Evolutionary conservation across 192 early-diverging fungal species (phyloP), one percentile per base, ranked within the genome.

Genomic region (Coemansia guatemalensis): DNA sequence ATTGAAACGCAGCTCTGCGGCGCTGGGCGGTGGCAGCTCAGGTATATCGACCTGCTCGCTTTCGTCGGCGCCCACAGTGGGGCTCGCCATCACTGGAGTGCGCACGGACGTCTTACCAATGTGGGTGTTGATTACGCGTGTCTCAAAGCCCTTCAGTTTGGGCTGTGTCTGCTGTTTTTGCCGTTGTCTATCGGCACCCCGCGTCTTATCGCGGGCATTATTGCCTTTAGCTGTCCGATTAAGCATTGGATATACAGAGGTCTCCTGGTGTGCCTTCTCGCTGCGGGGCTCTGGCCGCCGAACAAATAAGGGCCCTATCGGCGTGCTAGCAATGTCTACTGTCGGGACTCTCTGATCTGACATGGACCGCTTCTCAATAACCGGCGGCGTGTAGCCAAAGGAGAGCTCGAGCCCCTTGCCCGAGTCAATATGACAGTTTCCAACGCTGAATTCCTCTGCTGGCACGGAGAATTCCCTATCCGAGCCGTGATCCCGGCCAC

Each of bases 91-190:
- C 25, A 79, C 62, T 11, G 77, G 77, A 29, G 77, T 64, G 18
- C 62, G 60, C 7, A 79, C 67, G 4, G 71, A 51, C 3, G 77
- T 58, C 24, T 57, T 73, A 6, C 77, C 71, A 35, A 39, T 58
- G 29, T 79, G 77, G 5, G 77, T 79, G 35, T 79, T 67, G 35
- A 79, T 73, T 5, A 74, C 65, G 1, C 77, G 77, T 32, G 62
- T 58, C 56, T 79, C 67, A 52, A 79, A 79, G 20, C 77, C 77
- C 68, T 67, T 66, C 14, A 79, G 71, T 33, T 53, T 47, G 52
- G 64, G 41, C 44, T 78, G 69, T 35, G 52, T 67, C 52, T 17
- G 61, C 60, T 41, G 54, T 44, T 26, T 52, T 53, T 14, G 60
- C 27, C 53, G 44, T 14, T 48, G 51, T 12, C 35, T 20, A 47